Base-by-base conservation (phyloP, 2,329 filamentous ascomycete genomes). In the Aspergillus oerlinghausenensis region DNA sequence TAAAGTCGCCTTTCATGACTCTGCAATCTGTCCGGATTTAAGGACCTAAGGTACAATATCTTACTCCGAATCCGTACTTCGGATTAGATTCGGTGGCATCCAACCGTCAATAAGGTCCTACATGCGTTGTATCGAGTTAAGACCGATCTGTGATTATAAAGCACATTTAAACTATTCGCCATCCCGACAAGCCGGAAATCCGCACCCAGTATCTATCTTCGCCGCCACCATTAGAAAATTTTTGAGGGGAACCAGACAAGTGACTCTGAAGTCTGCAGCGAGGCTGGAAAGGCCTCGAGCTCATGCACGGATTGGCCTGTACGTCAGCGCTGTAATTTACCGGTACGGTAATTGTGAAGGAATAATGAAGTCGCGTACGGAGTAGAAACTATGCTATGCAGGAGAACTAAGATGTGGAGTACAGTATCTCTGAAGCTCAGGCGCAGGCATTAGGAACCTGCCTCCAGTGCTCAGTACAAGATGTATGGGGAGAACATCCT, bases 231-330 rank as follows among this genome's bases (percentile, higher is more conserved):
- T 21, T 25, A 40, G 40, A 32, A 54, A 49, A 53, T 50, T 58
- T 55, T 51, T 23, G 19, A 35, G 6, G 26, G 21, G 47, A 58
- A 55, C 52, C 52, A 58, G 51, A 49, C 23, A 48, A 58, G n/a
- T 56, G 45, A 47, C 42, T 43, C 19, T 51, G n/a, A 56, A 59
- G 50, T 54, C 59, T 52, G 47, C 21, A 28, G 52, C 29, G 54
- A 61, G 57, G 59, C 59, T 61, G 59, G 59, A 45, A 19, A 29
- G 25, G 26, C 43, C 56, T 55, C 56, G 45, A 55, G 56, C 47
- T 40, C 40, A 40, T 42, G 47, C 42, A 14, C 14, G 14, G 14
- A 38, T 38, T 7, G 32, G 5, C 14, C 32, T 17, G 26, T 55
- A 49, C 49, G 52, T 55, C 49, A 38, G 55, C 17, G 21, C 49